Evolutionary conservation across 2,329 filamentous ascomycete species (phyloP), one percentile per base, ranked within the genome.

Genomic region (Leptoxyphium fumago): DNA sequence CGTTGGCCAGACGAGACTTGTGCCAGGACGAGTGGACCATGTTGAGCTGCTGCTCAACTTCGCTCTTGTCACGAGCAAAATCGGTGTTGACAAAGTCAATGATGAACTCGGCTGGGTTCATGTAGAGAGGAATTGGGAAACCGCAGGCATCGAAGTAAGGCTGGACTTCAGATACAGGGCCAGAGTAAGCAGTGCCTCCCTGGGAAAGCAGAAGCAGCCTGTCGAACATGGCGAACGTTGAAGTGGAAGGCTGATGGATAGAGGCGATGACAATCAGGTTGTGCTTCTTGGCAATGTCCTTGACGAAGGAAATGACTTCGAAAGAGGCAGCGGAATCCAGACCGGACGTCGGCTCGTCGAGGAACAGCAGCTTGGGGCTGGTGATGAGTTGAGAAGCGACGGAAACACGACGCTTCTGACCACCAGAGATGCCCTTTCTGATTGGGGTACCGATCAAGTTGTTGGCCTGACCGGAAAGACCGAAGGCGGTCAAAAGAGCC

Each of bases 261-360:
- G 81, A 85, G 3, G 82, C 82, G 46, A 93, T 78, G 28, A 91
- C 77, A 46, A 91, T 77, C 47, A 91, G 69, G 46, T 80, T 81
- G 57, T 84, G 76, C 47, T 72, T 71, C 56, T 71, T 73, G 0
- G 78, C 83, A 28, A 87, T 71, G 9, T 70, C 66, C 55, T 73
- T 77, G 41, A 89, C 72, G 58, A 83, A 87, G 2, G 70, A 79
- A 44, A 89, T 77, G 17, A 93, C 82, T 60, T 93, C 83, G 50
- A 70, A 79, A 46, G 80, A 84, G 0, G 81, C 80, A 0, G 78
- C 78, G 7, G 83, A 88, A 60, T 94, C 86, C 9, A 93, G 68
- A 8, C 86, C 86, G 50, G 81, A 86, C 0, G 85, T 94, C 1
- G 84, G 84, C 61, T 91, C 84, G 56, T 91, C 84, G 29, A 93